Evolutionary conservation across 441 rosid species (phyloP).

Genomic region (Brassica balearica): DNA sequence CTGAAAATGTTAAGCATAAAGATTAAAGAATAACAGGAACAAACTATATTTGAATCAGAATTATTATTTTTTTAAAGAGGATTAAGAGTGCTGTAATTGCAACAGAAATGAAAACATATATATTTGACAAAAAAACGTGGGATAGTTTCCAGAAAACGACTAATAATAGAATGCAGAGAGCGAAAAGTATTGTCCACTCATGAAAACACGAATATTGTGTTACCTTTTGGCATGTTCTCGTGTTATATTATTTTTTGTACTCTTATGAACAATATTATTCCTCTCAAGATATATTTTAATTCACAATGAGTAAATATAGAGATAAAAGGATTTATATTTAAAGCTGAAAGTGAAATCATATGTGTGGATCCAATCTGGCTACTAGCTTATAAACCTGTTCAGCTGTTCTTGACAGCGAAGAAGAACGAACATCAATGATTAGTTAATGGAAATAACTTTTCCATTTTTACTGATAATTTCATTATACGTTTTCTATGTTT

Average conservation of each 20-base stretch:
- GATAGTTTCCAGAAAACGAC: conserved; percentile 40
- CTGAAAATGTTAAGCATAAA: background rate
- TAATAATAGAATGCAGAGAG: conserved; percentile 26
- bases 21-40: background rate
- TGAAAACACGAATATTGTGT: conserved; percentile 31
- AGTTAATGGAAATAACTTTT: background rate
- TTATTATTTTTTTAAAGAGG: background rate
- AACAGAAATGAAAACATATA: conserved; percentile 27
- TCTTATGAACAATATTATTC: conserved; percentile 26
- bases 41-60: background rate
- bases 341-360: conserved; percentile 34
- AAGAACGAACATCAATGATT: conserved; percentile 23
- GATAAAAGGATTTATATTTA: background rate
- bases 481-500: background rate
- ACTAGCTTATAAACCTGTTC: conserved; percentile 1
- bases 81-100: background rate
- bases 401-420: conserved; percentile 24
- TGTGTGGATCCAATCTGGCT: conserved; percentile 39
- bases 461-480: too few relatives aligned
- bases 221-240: conserved; percentile 35
- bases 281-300: background rate
- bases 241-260: conserved; percentile 34
- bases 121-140: conserved; percentile 36
- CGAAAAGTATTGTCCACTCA: conserved; percentile 29
- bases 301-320: conserved; percentile 4